phyloP scores from a whole-genome alignment of 2,329 filamentous ascomycete species.

The Hymenoscyphus salicellus region DNA sequence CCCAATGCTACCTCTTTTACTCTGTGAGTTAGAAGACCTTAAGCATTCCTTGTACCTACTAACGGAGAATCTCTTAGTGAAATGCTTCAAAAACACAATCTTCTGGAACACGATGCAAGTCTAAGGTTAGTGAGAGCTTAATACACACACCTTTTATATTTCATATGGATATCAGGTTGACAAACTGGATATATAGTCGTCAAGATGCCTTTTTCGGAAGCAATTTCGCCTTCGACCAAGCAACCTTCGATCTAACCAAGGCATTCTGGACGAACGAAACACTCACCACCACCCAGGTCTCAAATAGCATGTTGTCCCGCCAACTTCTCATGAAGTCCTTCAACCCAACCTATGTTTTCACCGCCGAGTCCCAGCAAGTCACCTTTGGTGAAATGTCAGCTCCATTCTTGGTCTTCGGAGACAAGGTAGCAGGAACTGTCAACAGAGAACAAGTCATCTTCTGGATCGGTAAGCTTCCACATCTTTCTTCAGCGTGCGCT shows the following conservation, averaged over 20 bases:
- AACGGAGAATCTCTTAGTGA: constrained; percentile 31
- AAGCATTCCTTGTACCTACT: background rate
- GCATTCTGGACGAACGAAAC: constrained; percentile 46
- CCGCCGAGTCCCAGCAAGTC: constrained; percentile 42
- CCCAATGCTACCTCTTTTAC: constrained; percentile 45
- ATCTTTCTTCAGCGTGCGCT: no score
- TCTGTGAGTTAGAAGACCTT: constrained; percentile 25
- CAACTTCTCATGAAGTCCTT: constrained; percentile 44
- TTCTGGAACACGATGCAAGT: constrained; percentile 50
- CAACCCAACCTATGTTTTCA: constrained; percentile 51
- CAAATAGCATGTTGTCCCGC: constrained; percentile 46
- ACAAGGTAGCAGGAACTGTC: constrained; percentile 41
- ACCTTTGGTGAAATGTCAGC: constrained; percentile 50
- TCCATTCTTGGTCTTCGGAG: constrained; percentile 49
- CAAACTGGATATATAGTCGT: constrained; percentile 36
- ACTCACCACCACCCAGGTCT: constrained; percentile 43
- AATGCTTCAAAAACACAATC: constrained; percentile 45
- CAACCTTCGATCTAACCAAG: constrained; percentile 46
- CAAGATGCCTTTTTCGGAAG: constrained; percentile 49
- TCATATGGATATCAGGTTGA: background rate
- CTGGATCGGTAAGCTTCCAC: constrained; percentile 42
- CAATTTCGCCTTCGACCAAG: constrained; percentile 50
- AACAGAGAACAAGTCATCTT: constrained; percentile 42
- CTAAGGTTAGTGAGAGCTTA: constrained; percentile 36
- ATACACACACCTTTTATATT: background rate